These are phyloP conservation scores for Desmodesmus armatus DNA, from an alignment of 139 green algal genomes.

Conservation along the genomic window DNA sequence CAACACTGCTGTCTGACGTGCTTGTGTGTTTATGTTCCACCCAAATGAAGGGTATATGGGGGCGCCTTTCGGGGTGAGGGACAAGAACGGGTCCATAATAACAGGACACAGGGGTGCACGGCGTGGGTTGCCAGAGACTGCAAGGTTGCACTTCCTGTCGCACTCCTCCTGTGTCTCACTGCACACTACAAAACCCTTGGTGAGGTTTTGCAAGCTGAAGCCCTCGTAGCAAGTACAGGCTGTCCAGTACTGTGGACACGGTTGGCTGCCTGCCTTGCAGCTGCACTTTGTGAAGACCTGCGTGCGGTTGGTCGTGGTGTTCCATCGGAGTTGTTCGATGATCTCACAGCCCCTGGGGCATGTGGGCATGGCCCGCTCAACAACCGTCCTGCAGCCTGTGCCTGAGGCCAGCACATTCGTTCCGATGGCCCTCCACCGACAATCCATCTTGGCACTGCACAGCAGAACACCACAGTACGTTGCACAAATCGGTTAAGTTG, in stretches of 20 bases:
- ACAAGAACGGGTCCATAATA: background rate
- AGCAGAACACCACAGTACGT: background rate
- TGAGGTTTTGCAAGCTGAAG: background rate
- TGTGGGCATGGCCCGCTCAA: background rate
- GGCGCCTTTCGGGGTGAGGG: background rate
- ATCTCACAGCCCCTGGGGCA: constrained; percentile 6
- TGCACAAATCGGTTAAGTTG: background rate
- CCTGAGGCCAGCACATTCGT: background rate
- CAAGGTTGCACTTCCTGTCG: background rate
- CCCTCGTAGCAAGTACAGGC: background rate
- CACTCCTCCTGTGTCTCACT: background rate
- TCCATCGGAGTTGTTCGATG: background rate
- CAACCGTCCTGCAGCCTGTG: background rate
- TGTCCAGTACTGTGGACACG: background rate
- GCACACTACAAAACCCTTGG: background rate
- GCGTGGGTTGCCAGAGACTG: background rate
- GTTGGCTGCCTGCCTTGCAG: background rate
- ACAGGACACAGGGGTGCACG: background rate
- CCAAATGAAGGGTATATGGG: background rate
- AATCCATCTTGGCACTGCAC: constrained; percentile 6
- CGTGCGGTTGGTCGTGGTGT: constrained; percentile 4
- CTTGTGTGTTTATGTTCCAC: background rate
- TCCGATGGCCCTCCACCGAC: background rate
- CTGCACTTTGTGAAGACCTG: background rate
- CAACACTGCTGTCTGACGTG: background rate